Evolutionary conservation across 2,329 filamentous ascomycete species (phyloP).

Genomic region (Xylaria sp.): DNA sequence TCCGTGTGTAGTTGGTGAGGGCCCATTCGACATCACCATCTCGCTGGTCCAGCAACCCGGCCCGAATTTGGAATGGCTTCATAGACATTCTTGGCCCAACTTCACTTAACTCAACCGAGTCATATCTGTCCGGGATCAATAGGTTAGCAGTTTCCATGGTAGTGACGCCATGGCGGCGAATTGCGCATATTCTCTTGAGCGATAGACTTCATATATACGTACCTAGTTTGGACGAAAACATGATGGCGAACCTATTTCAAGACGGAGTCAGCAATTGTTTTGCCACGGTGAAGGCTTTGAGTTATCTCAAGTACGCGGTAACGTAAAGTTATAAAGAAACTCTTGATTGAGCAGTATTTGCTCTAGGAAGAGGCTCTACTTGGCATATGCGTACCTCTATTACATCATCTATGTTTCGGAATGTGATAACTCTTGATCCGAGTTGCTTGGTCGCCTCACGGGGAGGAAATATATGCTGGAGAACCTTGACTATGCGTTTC

Average conservation of each 20-base stretch:
- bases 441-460: conserved; percentile 79
- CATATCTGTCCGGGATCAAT: conserved; percentile 66
- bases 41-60: conserved; percentile 91
- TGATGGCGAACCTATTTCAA: conserved; percentile 75
- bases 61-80: conserved; percentile 91
- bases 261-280: conserved; percentile 17
- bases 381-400: conserved; percentile 68
- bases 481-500: conserved; percentile 83
- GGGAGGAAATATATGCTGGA: conserved; percentile 95
- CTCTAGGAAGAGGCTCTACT: neutral
- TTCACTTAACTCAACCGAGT: conserved; percentile 88
- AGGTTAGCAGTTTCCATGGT: neutral
- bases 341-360: neutral
- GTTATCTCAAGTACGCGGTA: neutral
- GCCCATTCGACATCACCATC: conserved; percentile 98
- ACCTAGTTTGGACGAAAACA: conserved; percentile 86
- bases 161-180: neutral
- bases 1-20: conserved; percentile 93
- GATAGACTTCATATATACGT: conserved; percentile 9
- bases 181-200: neutral
- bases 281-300: neutral
- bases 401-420: conserved; percentile 92
- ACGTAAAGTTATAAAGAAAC: neutral
- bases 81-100: conserved; percentile 98
- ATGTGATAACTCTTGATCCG: conserved; percentile 89